Base-by-base conservation (phyloP, 306 rosid species). In the Prunus salicina region DNA sequence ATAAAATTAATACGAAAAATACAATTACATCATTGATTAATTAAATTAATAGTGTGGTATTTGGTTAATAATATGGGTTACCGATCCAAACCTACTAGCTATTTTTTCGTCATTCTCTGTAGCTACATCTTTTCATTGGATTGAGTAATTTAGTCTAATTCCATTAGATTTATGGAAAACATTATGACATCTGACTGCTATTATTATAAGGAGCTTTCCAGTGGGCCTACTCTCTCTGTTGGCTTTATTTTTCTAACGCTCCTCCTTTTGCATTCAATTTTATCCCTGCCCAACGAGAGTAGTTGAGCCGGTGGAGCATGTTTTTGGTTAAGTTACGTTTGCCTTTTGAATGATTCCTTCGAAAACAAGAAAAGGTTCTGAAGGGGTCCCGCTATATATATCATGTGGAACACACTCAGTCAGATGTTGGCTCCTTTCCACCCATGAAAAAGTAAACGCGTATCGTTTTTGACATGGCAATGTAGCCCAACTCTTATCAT, bases 151-250 rank as follows among this genome's bases (percentile, higher is more conserved):
- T 57, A 43, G 56, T 16, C 12, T 7, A 57, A 2, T 18, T 41
- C 11, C 24, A 41, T 41, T 41, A 13, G 12, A 16, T 30, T 73
- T 18, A 4, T 3, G 2, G 67, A 58, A 58, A 43, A 15, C 45
- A 58, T 58, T 8, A 72, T 72, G 76, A 55, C 76, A 20, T 73
- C 68, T 57, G 76, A 56, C 66, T 57, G 53, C 53, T 55, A 38
- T 72, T 72, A 57, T 72, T 72, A 16, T 43, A 41, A 41, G 18
- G 10, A 72, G 18, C 67, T 58, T 38, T 72, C 5, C 20, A n/a
- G 6, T 8, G n/a, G 67, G 67, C 27, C 67, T 46, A 30, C 43
- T 63, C 7, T 30, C 22, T 1, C 43, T 6, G 43, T 38, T 30
- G 6, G 22, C 13, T 30, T 71, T 27, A 66, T 71, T 32, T 32